Base-by-base conservation (phyloP, 1,284 basidiomycete species). In the Ustilago trichophora region DNA sequence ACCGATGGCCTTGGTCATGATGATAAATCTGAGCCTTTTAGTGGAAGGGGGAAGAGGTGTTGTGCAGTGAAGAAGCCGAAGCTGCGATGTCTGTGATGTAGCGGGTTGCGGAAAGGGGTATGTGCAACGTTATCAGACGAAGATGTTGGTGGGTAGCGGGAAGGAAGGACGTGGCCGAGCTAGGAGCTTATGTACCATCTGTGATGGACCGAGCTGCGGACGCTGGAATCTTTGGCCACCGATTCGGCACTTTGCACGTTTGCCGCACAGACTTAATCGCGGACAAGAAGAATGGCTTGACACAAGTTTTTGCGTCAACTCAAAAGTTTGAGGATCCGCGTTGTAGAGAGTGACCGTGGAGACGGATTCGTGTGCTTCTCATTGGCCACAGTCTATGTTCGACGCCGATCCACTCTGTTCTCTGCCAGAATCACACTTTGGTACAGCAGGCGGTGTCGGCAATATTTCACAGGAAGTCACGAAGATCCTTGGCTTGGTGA, bases 1-100 rank as follows among this genome's bases (percentile, higher is more conserved):
- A 85, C 92, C 93, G 83, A 94, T 88, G 75, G 92, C 92, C 88
- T 93, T 94, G 50, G 62, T 70, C 80, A 75, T 75, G 36, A 37
- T 76, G 62, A 42, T 24, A 34, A 37, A 19, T 38, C 35, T 57
- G 37, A 45, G 31, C 52, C 36, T 54, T 63, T 63, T 37, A 37
- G 27, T 54, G 43, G 22, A 29, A 10, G 34, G 26, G 42, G 31
- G 40, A 25, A 29, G 34, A 16, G 49, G 40, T 10, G 22, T 41
- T 29, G 32, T 18, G 25, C n/a, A 15, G 21, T 34, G 21, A 21
- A 36, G 47, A 24, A 36, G 44, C 40, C 38, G 45, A 49, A 40
- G 50, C 43, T 35, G n/a, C n/a, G 10, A 36, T 44, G 59, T 64
- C 54, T 64, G 60, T 36, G 33, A 48, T 40, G 49, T 50, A 38